Percentiles rank a stretch among this genome's conserved stretches.
Evolutionary conservation across 2,329 filamentous ascomycete species (phyloP).

Genomic region (Claviceps sp.): DNA sequence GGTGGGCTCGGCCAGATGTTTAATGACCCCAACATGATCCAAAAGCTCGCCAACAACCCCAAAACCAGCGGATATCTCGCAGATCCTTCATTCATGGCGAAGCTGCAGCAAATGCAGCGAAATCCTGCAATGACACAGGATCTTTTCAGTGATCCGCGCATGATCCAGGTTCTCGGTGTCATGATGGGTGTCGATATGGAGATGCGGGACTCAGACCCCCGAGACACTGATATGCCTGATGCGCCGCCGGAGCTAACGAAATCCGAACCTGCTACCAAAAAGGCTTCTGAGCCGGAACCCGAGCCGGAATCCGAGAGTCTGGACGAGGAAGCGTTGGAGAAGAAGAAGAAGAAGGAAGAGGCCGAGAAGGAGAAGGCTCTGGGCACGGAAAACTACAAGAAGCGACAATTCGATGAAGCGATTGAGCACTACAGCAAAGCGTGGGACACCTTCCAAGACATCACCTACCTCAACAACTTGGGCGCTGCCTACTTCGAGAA

Average conservation of each 20-base stretch:
- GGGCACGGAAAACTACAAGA: slow-evolving; percentile 95
- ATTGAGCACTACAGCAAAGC: slow-evolving; percentile 91
- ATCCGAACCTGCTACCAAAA: slow-evolving; percentile 34
- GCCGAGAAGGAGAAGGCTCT: slow-evolving; percentile 91
- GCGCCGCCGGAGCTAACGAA: slow-evolving; percentile 28
- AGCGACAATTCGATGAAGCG: slow-evolving; percentile 88
- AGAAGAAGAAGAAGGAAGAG: slow-evolving; percentile 81
- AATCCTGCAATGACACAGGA: slow-evolving; percentile 70
- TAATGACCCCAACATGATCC: slow-evolving; percentile 76
- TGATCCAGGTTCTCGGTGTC: slow-evolving; percentile 89
- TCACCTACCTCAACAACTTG: slow-evolving; percentile 94
- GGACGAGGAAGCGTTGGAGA: slow-evolving; percentile 72
- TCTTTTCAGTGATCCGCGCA: slow-evolving; percentile 77
- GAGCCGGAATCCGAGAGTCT: slow-evolving; percentile 50
- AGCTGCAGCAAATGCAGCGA: slow-evolving; percentile 66
- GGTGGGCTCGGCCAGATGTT: slow-evolving; percentile 85
- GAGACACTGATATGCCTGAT: slow-evolving; percentile 67
- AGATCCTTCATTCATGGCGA: slow-evolving; percentile 79
- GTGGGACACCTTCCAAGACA: slow-evolving; percentile 90
- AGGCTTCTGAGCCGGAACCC: slow-evolving; percentile 40
- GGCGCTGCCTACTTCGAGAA: slow-evolving; percentile 93
- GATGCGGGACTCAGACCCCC: slow-evolving; percentile 24
- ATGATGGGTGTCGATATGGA: slow-evolving; percentile 87
- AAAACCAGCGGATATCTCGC: slow-evolving; percentile 76
- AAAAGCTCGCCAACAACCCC: slow-evolving; percentile 86